Base-by-base conservation (phyloP, 2,329 filamentous ascomycete species). In the Ophiocordyceps camponoti-saundersi region DNA sequence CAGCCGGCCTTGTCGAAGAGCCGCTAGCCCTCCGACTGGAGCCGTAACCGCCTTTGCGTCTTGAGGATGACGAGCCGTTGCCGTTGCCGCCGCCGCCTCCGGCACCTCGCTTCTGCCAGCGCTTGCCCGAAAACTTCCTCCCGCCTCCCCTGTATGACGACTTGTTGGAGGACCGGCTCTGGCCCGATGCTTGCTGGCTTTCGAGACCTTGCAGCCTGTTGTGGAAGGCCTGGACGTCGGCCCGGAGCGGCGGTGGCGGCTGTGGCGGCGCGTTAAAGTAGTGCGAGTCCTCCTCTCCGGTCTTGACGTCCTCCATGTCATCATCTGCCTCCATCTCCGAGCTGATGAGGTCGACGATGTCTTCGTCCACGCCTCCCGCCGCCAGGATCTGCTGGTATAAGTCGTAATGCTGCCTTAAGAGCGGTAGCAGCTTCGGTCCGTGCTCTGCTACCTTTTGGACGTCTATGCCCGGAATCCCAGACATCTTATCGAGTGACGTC, bases 391-490 rank as follows among this genome's bases (percentile, higher is more conserved):
- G 67, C 30, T 61, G 59, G 53, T 77, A 79, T 39, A 65, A 62
- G 0, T 55, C 49, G 29, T 70, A 61, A 51, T 68, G 70, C 15
- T 64, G 61, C 46, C 66, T 64, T 44, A 88, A 65, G 6, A 87
- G 59, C 1, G 69, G 66, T 36, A 84, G 58, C 51, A 90, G 77
- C 46, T 67, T 69, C 32, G 62, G 64, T 8, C 84, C 84, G 56
- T 80, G 78, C 2, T 67, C 65, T 42, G 68, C 58, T 22, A 87
- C 80, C 56, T 78, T 81, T 23, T 78, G 74, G 1, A 59, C 52
- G 47, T 81, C 72, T 48, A 89, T 80, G 11, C 72, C 75, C 0
- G 71, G 70, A 44, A 90, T 82, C 10, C 62, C 61, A 30, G 63
- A 65, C 77, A 92, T 83, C 48, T 77, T 66, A 16, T 75, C 71